phyloP scores from a whole-genome alignment of 805 yeast species.

The Wickerhamiella sergipiensis region DNA sequence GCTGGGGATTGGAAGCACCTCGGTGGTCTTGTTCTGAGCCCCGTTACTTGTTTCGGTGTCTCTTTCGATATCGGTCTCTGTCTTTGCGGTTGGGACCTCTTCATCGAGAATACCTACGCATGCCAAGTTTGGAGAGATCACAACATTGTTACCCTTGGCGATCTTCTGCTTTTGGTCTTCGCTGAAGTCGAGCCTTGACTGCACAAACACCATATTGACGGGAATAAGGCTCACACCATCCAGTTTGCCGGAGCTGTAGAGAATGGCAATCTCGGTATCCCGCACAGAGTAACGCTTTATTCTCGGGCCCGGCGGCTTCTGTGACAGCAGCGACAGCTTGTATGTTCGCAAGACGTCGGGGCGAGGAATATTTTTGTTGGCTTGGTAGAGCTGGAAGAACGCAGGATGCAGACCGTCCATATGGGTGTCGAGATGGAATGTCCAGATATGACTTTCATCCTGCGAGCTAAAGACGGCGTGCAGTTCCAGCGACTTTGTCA shows the following conservation, averaged over 20 bases:
- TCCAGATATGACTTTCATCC: not conserved
- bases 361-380: conserved; percentile 5
- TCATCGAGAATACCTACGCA: conserved; percentile 16
- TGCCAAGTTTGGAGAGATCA: conserved; percentile 24
- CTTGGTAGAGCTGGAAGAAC: conserved; percentile 10
- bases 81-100: not conserved
- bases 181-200: not conserved
- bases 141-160: conserved; percentile 11
- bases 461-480: not conserved
- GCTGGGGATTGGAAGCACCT: not conserved
- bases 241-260: conserved; percentile 14
- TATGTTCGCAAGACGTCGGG: not conserved
- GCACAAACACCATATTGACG: conserved; percentile 5
- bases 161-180: not conserved
- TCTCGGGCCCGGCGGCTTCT: conserved; percentile 9
- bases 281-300: conserved; percentile 10
- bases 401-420: conserved; percentile 13
- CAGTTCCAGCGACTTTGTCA: not conserved
- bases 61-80: not conserved
- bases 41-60: not conserved
- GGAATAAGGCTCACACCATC: conserved; percentile 15
- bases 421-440: conserved; percentile 3
- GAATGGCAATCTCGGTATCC: conserved; percentile 11
- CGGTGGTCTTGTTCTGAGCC: not conserved
- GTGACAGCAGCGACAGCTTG: conserved; percentile 1